Evolutionary conservation across 2,329 filamentous ascomycete genomes (phyloP).

Genomic region (Parastagonospora avenae): DNA sequence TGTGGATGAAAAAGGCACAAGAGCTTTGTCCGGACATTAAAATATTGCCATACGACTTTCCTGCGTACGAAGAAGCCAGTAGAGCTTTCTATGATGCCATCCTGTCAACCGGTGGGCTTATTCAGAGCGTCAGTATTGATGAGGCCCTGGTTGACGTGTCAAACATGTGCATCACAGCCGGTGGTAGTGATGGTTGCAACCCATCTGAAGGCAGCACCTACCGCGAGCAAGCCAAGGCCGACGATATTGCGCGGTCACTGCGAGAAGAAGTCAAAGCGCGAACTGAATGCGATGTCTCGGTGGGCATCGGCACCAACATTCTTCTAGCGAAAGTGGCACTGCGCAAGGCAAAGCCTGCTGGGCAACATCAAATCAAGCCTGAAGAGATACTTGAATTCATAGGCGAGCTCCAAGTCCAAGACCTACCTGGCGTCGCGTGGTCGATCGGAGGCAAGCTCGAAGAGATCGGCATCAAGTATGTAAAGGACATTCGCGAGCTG

Average conservation of each 20-base stretch:
- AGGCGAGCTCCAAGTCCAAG: conserved; percentile 75
- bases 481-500: conserved; percentile 80
- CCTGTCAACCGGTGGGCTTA: conserved; percentile 75
- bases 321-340: conserved; percentile 89
- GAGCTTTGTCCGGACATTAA: conserved; percentile 85
- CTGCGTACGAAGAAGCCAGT: conserved; percentile 91
- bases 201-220: conserved; percentile 71
- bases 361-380: conserved; percentile 85
- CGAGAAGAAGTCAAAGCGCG: conserved; percentile 50
- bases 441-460: conserved; percentile 88
- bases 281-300: conserved; percentile 64
- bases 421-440: conserved; percentile 89
- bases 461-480: conserved; percentile 79
- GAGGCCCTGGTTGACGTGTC: conserved; percentile 91
- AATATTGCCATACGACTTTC: conserved; percentile 93
- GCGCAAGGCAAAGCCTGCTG: conserved; percentile 90
- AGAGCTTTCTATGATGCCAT: conserved; percentile 85
- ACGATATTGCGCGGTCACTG: conserved; percentile 70
- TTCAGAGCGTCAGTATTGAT: conserved; percentile 97
- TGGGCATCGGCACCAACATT: conserved; percentile 91
- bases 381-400: conserved; percentile 79
- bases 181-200: conserved; percentile 69
- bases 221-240: conserved; percentile 78
- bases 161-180: conserved; percentile 66
- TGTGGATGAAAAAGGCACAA: conserved; percentile 96